Conservation (phyloP, 140 eudicot species). For the Oenanthe javanica region DNA sequence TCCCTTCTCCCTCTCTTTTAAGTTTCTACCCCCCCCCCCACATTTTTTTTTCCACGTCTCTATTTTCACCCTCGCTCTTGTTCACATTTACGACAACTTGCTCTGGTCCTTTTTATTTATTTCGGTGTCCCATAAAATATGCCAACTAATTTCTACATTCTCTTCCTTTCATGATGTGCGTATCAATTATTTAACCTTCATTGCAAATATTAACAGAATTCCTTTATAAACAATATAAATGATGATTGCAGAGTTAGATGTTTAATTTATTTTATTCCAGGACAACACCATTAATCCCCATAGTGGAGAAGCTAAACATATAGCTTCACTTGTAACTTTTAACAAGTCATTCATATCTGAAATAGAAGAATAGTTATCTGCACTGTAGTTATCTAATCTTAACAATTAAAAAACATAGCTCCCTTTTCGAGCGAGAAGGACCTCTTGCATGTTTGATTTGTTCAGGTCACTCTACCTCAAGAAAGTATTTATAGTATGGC, state of each 20-base stretch:
- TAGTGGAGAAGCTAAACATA: neutral
- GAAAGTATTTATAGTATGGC: neutral
- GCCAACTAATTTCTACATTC: neutral
- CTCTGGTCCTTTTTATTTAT: neutral
- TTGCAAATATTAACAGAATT: neutral
- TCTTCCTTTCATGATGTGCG: neutral
- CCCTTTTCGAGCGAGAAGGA: neutral
- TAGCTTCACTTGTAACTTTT: neutral
- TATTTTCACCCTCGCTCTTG: neutral
- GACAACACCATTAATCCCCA: neutral
- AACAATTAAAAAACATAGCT: neutral
- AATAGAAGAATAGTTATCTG: neutral
- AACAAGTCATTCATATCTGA: neutral
- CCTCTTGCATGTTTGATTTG: neutral
- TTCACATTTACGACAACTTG: neutral
- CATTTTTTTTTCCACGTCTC: neutral
- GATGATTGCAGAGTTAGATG: neutral
- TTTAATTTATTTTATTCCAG: neutral
- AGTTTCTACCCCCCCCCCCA: neutral
- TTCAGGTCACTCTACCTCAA: neutral
- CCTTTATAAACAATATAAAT: neutral
- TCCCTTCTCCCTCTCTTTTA: neutral
- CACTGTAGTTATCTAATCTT: neutral
- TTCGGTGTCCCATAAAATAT: neutral
- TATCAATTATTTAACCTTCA: neutral